These are phyloP conservation scores for Wakefieldia striispora DNA, from an alignment of 768 basidiomycete species.

Conservation along the genomic window DNA sequence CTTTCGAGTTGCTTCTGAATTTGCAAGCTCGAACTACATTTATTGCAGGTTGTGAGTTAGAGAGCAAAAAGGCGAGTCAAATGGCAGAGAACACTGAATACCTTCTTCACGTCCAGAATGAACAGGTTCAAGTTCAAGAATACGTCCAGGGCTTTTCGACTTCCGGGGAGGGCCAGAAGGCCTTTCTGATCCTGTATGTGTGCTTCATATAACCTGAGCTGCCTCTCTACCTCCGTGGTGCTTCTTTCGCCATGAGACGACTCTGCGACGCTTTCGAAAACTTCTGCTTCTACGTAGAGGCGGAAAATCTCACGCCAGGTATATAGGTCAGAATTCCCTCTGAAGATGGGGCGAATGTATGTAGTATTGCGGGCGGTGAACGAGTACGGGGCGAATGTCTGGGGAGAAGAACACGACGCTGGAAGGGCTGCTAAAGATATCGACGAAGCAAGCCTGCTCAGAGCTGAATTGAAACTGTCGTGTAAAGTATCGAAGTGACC, in stretches of 20 bases:
- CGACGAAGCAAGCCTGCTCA: slow-evolving; percentile 45
- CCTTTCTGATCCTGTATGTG: slow-evolving; percentile 50
- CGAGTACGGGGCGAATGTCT: slow-evolving; percentile 35
- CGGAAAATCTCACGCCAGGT: slow-evolving; percentile 90
- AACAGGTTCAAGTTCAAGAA: slow-evolving; percentile 78
- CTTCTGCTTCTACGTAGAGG: slow-evolving; percentile 79
- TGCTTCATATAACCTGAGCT: slow-evolving; percentile 61
- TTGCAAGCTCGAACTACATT: slow-evolving; percentile 73
- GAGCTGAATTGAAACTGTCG: slow-evolving; percentile 44
- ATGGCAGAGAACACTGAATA: slow-evolving; percentile 16
- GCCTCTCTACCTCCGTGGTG: slow-evolving; percentile 65
- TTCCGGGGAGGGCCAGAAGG: slow-evolving; percentile 56
- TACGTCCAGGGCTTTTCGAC: slow-evolving; percentile 55
- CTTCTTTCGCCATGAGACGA: slow-evolving; percentile 62
- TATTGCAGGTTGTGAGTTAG: neutral
- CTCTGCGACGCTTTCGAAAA: slow-evolving; percentile 77
- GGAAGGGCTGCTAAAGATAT: slow-evolving; percentile 36
- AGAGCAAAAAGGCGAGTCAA: neutral
- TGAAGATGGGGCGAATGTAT: slow-evolving; percentile 39
- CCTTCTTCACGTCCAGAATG: slow-evolving; percentile 81
- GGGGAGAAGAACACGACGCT: slow-evolving; percentile 27
- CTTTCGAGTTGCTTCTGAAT: slow-evolving; percentile 86
- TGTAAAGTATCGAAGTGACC: slow-evolving; percentile 51
- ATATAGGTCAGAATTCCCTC: slow-evolving; percentile 61
- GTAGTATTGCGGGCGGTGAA: slow-evolving; percentile 11